phyloP scores from a whole-genome alignment of 129 eudicot species.

The Lactuca sativa region DNA sequence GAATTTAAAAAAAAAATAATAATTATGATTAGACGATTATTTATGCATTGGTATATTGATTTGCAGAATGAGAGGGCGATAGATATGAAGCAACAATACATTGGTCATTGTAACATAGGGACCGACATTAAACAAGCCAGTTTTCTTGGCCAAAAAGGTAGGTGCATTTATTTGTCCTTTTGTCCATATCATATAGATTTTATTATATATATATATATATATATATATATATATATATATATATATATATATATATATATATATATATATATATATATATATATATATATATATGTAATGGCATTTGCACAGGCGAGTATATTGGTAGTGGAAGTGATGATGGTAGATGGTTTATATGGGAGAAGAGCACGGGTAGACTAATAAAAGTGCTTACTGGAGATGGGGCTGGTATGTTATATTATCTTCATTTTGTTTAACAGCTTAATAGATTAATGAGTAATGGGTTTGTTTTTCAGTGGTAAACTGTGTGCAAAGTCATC shows the following conservation, averaged over 20 bases:
- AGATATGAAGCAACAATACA: constrained; percentile 89
- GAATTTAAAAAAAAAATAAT: neutral
- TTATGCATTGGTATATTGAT: constrained; percentile 5
- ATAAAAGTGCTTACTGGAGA: constrained; percentile 86
- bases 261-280: too few species aligned
- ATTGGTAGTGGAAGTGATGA: constrained; percentile 98
- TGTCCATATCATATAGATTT: constrained; percentile 7
- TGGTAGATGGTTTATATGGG: constrained; percentile 99
- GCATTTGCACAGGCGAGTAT: constrained; percentile 64
- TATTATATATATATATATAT: too few species aligned
- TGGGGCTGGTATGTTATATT: constrained; percentile 63
- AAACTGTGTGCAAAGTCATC: constrained; percentile 96
- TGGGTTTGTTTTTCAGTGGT: constrained; percentile 54
- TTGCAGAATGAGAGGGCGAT: constrained; percentile 78
- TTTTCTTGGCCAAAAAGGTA: constrained; percentile 92
- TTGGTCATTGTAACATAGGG: constrained; percentile 91
- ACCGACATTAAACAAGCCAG: constrained; percentile 98
- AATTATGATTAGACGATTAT: neutral
- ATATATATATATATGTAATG: neutral
- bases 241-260: neutral
- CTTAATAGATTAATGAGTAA: too few species aligned
- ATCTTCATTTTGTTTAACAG: neutral
- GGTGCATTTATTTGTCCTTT: neutral
- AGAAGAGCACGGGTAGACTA: constrained; percentile 85
- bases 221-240: too few species aligned